A percentile compares a stretch with the other conserved stretches of the same genome.
phyloP scores from a whole-genome alignment of 1,284 basidiomycete genomes.

The Trichosporon sp. region DNA sequence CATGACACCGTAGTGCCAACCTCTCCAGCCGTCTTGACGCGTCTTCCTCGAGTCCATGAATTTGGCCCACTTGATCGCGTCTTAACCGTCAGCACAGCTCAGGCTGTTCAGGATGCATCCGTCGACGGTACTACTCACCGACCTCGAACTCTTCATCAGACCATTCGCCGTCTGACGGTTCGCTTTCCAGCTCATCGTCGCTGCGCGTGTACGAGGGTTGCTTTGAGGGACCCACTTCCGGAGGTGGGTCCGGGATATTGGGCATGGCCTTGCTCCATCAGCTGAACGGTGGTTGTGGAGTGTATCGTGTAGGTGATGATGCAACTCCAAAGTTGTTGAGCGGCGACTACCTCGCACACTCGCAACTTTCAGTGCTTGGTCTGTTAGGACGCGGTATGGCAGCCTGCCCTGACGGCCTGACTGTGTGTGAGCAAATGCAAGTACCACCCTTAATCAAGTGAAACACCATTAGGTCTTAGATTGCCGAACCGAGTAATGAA shows the following conservation, averaged over 20 bases:
- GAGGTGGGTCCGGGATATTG: constrained; percentile 6
- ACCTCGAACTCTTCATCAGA: constrained; percentile 33
- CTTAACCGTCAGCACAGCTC: constrained; percentile 23
- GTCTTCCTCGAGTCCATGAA: constrained; percentile 34
- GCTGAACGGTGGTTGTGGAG: not conserved
- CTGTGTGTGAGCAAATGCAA: not conserved
- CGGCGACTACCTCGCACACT: not conserved
- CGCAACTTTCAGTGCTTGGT: not conserved
- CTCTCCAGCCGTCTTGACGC: constrained; percentile 31
- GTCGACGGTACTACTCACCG: constrained; percentile 31
- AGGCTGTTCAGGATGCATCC: no score
- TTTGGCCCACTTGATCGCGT: constrained; percentile 42
- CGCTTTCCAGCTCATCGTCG: constrained; percentile 24
- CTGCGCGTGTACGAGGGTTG: not conserved
- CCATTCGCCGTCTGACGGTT: constrained; percentile 15
- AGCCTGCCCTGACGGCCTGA: not conserved
- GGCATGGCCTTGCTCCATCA: not conserved
- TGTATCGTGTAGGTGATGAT: not conserved
- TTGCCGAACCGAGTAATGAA: not conserved
- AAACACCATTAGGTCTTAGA: not conserved
- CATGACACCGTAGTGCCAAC: constrained; percentile 47
- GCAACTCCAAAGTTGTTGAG: not conserved
- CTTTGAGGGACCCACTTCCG: constrained; percentile 2
- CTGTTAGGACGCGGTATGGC: constrained; percentile 5
- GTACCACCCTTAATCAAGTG: not conserved